A percentile compares a stretch with the other conserved stretches of the same genome.
Evolutionary conservation across 768 basidiomycete genomes (phyloP).

Genomic region (Hygrocybe punicea): DNA sequence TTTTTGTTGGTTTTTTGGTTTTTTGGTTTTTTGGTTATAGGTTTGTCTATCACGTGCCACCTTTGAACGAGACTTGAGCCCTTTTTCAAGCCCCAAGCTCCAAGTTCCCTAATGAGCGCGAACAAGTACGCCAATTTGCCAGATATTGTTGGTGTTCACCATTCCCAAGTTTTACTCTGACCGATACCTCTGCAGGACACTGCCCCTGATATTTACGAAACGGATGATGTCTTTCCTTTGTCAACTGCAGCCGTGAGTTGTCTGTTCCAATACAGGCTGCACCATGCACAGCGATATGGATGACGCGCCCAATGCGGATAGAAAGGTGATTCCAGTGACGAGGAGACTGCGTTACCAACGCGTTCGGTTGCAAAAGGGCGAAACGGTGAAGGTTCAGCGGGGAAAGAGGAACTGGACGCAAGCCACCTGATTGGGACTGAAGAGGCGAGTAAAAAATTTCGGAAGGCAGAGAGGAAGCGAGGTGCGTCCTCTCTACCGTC

Average conservation of each 20-base stretch:
- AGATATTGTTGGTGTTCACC: slow-evolving; percentile 68
- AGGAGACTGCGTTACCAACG: slow-evolving; percentile 49
- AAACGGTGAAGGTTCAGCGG: slow-evolving; percentile 35
- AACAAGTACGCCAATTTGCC: slow-evolving; percentile 87
- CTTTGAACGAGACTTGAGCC: no score
- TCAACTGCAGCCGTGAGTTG: slow-evolving; percentile 49
- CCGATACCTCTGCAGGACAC: slow-evolving; percentile 59
- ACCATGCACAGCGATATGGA: slow-evolving; percentile 5
- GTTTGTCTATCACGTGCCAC: no score
- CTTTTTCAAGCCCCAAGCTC: no score
- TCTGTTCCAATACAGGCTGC: not conserved
- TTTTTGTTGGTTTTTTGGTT: no score
- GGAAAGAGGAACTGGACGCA: slow-evolving; percentile 66
- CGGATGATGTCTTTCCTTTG: slow-evolving; percentile 68
- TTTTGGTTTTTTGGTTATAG: no score
- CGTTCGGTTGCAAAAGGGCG: slow-evolving; percentile 37
- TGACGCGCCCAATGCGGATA: slow-evolving; percentile 22
- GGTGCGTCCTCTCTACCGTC: slow-evolving; percentile 33
- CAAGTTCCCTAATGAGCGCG: slow-evolving; percentile 45
- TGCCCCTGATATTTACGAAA: slow-evolving; percentile 89
- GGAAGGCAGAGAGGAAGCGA: slow-evolving; percentile 64
- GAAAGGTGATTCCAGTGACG: slow-evolving; percentile 65
- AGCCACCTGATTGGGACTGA: slow-evolving; percentile 60
- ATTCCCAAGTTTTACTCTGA: slow-evolving; percentile 8
- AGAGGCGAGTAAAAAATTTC: slow-evolving; percentile 68